phyloP scores from a whole-genome alignment of 305 asterid genomes.

The Euphrasia arctica region DNA sequence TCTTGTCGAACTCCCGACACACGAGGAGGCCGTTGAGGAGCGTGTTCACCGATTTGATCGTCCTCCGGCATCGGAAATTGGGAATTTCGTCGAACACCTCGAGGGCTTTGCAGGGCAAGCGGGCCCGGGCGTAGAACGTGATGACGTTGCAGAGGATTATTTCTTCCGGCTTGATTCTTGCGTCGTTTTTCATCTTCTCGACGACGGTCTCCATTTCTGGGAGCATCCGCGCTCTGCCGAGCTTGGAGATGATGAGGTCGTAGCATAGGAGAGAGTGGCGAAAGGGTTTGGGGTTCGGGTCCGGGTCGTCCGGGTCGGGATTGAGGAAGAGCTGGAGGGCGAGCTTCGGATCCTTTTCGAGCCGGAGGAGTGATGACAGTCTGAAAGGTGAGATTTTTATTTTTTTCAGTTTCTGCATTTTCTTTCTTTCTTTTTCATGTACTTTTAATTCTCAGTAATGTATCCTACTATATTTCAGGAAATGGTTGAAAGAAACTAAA shows the following conservation, averaged over 20 bases:
- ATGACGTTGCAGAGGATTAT: slow-evolving; percentile 62
- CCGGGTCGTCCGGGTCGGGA: slow-evolving; percentile 44
- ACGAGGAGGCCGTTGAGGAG: slow-evolving; percentile 48
- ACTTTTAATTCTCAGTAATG: too few species aligned
- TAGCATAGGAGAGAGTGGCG: slow-evolving; percentile 66
- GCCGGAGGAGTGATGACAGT: slow-evolving; percentile 71
- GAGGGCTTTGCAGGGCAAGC: slow-evolving; percentile 53
- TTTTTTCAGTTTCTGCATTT: slow-evolving; percentile 49
- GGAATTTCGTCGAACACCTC: slow-evolving; percentile 55
- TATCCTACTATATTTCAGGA: too few species aligned
- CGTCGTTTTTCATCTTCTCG: slow-evolving; percentile 40
- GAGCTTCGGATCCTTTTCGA: slow-evolving; percentile 53
- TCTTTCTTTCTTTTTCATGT: too few species aligned
- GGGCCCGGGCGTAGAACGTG: slow-evolving; percentile 58
- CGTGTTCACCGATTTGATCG: slow-evolving; percentile 61
- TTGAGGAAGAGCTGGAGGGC: slow-evolving; percentile 74
- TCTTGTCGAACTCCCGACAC: slow-evolving; percentile 49
- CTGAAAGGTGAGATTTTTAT: slow-evolving; percentile 59
- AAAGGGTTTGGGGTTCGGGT: slow-evolving; percentile 44
- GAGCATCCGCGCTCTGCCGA: slow-evolving; percentile 73
- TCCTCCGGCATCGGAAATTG: slow-evolving; percentile 50
- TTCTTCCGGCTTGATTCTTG: slow-evolving; percentile 52
- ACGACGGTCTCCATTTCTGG: slow-evolving; percentile 54
- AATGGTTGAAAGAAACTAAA: too few species aligned
- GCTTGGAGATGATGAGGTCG: slow-evolving; percentile 76